Evolutionary conservation across 768 basidiomycete genomes (phyloP), one percentile per base, ranked within the genome.

Genomic region (Phaeotremella fagi): DNA sequence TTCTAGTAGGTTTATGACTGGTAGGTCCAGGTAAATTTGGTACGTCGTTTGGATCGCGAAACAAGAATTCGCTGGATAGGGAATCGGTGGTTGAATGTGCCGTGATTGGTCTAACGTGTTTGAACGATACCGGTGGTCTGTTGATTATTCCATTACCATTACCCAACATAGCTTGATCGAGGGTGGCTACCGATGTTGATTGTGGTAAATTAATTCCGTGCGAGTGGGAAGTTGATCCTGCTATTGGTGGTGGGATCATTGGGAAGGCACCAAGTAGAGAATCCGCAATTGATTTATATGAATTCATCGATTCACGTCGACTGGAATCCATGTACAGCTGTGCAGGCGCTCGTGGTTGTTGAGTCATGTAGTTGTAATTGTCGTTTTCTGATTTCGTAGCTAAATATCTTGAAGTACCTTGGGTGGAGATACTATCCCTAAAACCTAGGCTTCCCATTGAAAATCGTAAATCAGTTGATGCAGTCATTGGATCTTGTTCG

Each of bases 381-480:
- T 41, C 45, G 35, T 36, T 51, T 27, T 38, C 54, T 25, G 55
- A 54, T 22, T 54, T 48, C 25, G 61, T 7, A 33, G 31, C 56
- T n/a, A 66, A 49, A 44, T 60, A 67, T 29, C 59, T 27, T 3
- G 48, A 47, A 16, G 71, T 70, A 3, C 66, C 71, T 50, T 67
- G 61, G 1, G 66, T 63, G 2, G 50, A 54, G 4, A 69, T 29
- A 25, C 60, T 61, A 27, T 63, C 61, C 28, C 64, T 35, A 26
- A 63, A 57, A 5, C 68, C 72, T 47, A 74, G 43, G 29, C 61
- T 65, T 7, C 70, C 72, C 68, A 74, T 71, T 1, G 72, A 74
- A 64, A 74, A 74, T 16, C 72, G 53, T n/a, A 74, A 51, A 48
- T 74, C 71, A 11, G 50, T 42, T 22, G 46, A 26, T 22, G 51